A percentile compares a stretch with the other conserved stretches of the same genome.
These are phyloP conservation scores for Carpinus fangiana DNA, from an alignment of 306 rosid species.

Conservation along the genomic window DNA sequence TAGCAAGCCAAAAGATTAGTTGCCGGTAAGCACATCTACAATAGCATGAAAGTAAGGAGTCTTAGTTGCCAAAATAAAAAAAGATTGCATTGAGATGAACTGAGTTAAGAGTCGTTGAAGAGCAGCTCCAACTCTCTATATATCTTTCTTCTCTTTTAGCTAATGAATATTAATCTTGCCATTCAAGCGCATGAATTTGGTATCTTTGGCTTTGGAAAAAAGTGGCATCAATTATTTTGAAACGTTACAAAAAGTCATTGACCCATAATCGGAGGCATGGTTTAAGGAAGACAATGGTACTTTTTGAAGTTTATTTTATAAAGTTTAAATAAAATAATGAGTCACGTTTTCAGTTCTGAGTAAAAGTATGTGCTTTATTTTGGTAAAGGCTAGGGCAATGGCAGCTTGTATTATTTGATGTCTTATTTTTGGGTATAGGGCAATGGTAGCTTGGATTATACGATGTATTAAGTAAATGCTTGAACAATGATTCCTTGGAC, in stretches of 20 bases:
- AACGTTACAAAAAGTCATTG: background rate
- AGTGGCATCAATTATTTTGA: background rate
- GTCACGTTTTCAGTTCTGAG: background rate
- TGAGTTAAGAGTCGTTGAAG: too few relatives aligned
- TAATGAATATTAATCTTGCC: too few relatives aligned
- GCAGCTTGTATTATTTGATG: background rate
- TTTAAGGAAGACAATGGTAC: background rate
- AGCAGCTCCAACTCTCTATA: too few relatives aligned
- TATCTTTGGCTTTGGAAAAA: background rate
- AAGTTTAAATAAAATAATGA: background rate
- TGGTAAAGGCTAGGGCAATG: background rate
- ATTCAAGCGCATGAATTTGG: background rate
- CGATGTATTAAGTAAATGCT: background rate
- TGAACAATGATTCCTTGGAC: background rate
- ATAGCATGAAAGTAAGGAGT: too few relatives aligned
- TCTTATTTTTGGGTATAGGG: background rate
- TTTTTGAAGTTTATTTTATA: background rate
- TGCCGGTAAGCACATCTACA: too few relatives aligned
- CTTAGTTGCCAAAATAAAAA: too few relatives aligned
- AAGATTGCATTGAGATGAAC: too few relatives aligned
- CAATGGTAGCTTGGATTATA: background rate
- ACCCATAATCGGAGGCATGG: background rate
- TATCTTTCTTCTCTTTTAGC: too few relatives aligned
- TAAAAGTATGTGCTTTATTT: background rate
- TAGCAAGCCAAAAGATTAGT: too few relatives aligned